Evolutionary conservation across 1,139 yeast genomes (phyloP).

Genomic region (Yamadazyma aaseri): DNA sequence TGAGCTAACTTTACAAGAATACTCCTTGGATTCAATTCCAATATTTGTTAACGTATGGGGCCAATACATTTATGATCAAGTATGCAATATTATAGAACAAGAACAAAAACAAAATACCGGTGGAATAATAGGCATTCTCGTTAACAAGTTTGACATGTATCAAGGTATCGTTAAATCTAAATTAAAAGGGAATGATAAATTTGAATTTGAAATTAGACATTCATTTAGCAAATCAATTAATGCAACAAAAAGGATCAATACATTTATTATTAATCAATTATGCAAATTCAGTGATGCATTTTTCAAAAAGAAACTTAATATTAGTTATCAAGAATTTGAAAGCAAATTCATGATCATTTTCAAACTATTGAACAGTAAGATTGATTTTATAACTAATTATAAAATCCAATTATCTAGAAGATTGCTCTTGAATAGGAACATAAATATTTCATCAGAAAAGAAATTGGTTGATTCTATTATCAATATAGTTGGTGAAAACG

Average conservation of each 20-base stretch:
- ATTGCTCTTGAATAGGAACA: constrained; percentile 26
- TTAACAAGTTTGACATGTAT: constrained; percentile 8
- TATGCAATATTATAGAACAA: constrained; percentile 8
- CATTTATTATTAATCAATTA: constrained; percentile 23
- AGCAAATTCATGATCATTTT: constrained; percentile 26
- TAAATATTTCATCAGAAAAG: constrained; percentile 23
- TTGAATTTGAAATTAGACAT: constrained; percentile 30
- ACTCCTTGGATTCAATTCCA: constrained; percentile 19
- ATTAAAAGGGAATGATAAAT: constrained; percentile 18
- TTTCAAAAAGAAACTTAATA: constrained; percentile 20
- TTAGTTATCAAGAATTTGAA: constrained; percentile 20
- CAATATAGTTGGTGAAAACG: constrained; percentile 33
- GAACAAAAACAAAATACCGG: not conserved
- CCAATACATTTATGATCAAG: constrained; percentile 10
- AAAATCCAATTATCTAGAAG: constrained; percentile 39
- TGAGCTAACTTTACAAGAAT: constrained; percentile 17
- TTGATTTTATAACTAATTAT: constrained; percentile 30
- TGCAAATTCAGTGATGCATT: constrained; percentile 36
- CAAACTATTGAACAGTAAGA: constrained; percentile 35
- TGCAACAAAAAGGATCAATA: constrained; percentile 17
- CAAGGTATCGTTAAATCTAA: constrained; percentile 11
- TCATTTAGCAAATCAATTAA: constrained; percentile 27
- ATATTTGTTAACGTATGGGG: constrained; percentile 26
- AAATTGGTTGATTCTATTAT: constrained; percentile 25
- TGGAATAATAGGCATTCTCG: constrained; percentile 2